These are phyloP conservation scores for Pythium dissotocum DNA, from an alignment of 352 stramenopile species.

Conservation along the genomic window DNA sequence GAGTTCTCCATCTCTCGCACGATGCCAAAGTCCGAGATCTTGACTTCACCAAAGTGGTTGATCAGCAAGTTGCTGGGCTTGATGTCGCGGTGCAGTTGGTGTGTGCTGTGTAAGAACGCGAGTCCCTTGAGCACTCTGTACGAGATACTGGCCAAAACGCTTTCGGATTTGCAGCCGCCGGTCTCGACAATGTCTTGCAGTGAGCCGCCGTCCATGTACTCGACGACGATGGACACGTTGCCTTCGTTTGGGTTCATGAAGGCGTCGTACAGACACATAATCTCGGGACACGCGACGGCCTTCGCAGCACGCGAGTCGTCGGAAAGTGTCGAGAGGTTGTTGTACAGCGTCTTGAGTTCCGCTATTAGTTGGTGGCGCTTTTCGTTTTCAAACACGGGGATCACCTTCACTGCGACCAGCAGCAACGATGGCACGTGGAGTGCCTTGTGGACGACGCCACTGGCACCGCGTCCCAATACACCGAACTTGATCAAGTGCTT, in stretches of 20 bases:
- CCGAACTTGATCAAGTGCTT: constrained; percentile 85
- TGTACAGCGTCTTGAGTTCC: constrained; percentile 85
- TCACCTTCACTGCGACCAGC: constrained; percentile 91
- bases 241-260: constrained; percentile 92
- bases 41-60: constrained; percentile 90
- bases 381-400: constrained; percentile 89
- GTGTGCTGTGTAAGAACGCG: constrained; percentile 86
- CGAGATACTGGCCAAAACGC: constrained; percentile 89
- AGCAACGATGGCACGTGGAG: constrained; percentile 88
- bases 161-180: constrained; percentile 84
- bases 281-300: constrained; percentile 69
- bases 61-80: constrained; percentile 95
- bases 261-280: constrained; percentile 93
- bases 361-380: constrained; percentile 88
- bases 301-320: constrained; percentile 47
- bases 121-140: constrained; percentile 87
- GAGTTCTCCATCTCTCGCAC: constrained; percentile 86
- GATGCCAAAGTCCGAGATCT: constrained; percentile 88
- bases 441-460: constrained; percentile 88
- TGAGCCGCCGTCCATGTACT: constrained; percentile 95
- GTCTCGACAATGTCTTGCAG: constrained; percentile 92
- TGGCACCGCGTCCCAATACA: constrained; percentile 79
- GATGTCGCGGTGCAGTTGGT: constrained; percentile 94
- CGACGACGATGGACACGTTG: constrained; percentile 93
- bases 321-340: constrained; percentile 77